These are phyloP conservation scores for Athelia psychrophila DNA, from an alignment of 1,284 basidiomycete genomes.

Conservation along the genomic window DNA sequence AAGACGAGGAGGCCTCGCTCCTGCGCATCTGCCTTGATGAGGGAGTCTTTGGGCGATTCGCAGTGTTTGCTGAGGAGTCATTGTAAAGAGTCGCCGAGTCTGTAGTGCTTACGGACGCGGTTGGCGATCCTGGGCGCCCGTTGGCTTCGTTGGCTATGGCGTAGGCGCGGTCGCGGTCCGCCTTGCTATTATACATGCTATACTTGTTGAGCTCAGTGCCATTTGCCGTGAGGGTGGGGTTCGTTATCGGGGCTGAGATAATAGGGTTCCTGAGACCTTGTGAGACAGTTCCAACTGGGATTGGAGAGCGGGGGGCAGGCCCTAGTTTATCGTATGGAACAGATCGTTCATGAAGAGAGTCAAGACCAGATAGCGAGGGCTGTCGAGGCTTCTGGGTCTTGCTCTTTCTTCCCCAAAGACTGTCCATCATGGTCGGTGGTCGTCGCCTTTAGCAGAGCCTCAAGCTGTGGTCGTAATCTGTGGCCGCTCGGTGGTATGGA, in stretches of 20 bases:
- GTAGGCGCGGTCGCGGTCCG: constrained; percentile 51
- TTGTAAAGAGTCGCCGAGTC: constrained; percentile 61
- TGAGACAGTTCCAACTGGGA: constrained; percentile 52
- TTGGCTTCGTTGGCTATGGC: constrained; percentile 27
- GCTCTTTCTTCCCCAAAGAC: constrained; percentile 51
- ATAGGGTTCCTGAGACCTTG: constrained; percentile 47
- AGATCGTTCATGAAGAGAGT: constrained; percentile 51
- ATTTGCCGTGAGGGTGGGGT: constrained; percentile 65
- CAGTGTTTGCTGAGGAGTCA: constrained; percentile 36
- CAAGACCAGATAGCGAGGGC: constrained; percentile 40
- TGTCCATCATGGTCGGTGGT: constrained; percentile 39
- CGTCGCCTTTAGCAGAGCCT: neutral
- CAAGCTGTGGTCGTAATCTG: too few species aligned
- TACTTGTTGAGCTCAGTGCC: constrained; percentile 69
- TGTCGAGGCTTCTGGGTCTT: constrained; percentile 40
- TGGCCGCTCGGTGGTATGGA: too few species aligned
- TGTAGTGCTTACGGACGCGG: constrained; percentile 46
- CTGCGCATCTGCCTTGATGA: constrained; percentile 39
- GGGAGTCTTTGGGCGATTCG: constrained; percentile 33
- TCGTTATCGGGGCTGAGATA: constrained; percentile 78
- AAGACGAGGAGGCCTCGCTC: constrained; percentile 50
- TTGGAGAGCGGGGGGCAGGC: constrained; percentile 55
- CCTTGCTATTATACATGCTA: constrained; percentile 42
- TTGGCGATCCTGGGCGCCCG: constrained; percentile 45
- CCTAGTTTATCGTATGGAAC: constrained; percentile 71